Evolutionary conservation across 179 eudicot genomes (phyloP), one percentile per base, ranked within the genome.

Genomic region (Beta lomatogona): DNA sequence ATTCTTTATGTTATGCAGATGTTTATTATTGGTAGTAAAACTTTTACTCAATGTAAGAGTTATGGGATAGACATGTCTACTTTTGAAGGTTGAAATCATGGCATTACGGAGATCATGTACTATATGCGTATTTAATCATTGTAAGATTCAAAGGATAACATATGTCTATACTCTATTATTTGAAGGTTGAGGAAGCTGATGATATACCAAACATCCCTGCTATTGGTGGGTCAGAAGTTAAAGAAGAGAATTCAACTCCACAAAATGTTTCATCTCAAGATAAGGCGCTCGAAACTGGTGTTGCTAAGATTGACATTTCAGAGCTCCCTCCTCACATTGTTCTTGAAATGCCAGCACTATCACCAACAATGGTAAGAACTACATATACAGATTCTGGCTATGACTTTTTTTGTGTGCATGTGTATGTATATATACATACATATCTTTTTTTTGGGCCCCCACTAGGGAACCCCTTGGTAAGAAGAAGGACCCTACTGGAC

Each of bases 181-280:
- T 80, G 22, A 77, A 87, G 98, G 98, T 94, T 76, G 98, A 94
- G 84, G 97, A 93, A 4, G 60, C 64, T 81, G 97, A 91, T 71
- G 92, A 92, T 79, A 86, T 94, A 76, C 80, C 87, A 81, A 93
- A 92, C 52, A 82, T 93, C 70, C 91, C 94, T 83, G 88, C 91
- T 78, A 73, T 77, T 78, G 76, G 83, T 84, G 86, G 87, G 82
- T 78, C 89, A 77, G 90, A 85, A 79, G 86, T 83, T 66, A 82
- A 84, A 82, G 89, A 89, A 77, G 87, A 81, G 75, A 81, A 75
- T 63, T 76, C 93, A 79, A 65, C 83, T 73, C 61, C 86, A 73
- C 81, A 79, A 28, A 82, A 73, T 73, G 80, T 65, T 61, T 77
- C 71, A 82, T 59, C 52, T 77, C 89, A 82, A 77, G 88, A 81